Evolutionary conservation across 2,329 filamentous ascomycete species (phyloP), one percentile per base, ranked within the genome.

Genomic region (Dactylellina leptospora): DNA sequence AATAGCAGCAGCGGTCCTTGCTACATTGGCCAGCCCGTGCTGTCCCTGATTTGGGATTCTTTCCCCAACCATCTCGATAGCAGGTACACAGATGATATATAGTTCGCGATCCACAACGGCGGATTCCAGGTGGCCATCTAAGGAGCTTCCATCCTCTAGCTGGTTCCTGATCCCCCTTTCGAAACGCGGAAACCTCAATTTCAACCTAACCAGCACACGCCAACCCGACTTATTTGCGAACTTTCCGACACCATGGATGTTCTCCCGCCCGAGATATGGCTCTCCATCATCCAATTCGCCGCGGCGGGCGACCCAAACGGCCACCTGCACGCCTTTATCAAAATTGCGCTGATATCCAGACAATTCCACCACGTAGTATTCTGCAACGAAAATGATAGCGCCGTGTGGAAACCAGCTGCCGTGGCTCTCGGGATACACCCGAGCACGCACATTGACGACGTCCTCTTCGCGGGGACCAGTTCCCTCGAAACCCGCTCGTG

Each of bases 331-430:
- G 54, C 48, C 18, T 74, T 77, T 13, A 71, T 76, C 50, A 76
- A 73, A 23, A 55, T 76, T 22, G 70, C 75, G 28, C 53, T 69
- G 16, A 75, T 75, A 5, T 77, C 75, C 53, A 68, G 58, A 18
- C 28, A 56, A 45, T 74, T 77, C 20, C 74, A 77, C 58, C 75
- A 77, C 45, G 66, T 74, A 5, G 63, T 77, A 20, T 77, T 77
- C 33, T 76, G 76, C 69, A 48, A 58, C 45, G 75, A 76, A 58
- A 76, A 75, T 40, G 76, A 77, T 53, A 71, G 72, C 30, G 47
- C 75, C 10, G 59, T 75, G 23, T 77, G 76, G 76, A 75, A 73
- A 20, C 69, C 73, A 23, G 61, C 72, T 3, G 76, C 76, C 13
- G 54, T 76, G 8, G 70, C 69, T 18, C 75, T 77, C 13, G 76